phyloP scores from a whole-genome alignment of 2,329 filamentous ascomycete genomes.

The Penicillium psychrosexuale region DNA sequence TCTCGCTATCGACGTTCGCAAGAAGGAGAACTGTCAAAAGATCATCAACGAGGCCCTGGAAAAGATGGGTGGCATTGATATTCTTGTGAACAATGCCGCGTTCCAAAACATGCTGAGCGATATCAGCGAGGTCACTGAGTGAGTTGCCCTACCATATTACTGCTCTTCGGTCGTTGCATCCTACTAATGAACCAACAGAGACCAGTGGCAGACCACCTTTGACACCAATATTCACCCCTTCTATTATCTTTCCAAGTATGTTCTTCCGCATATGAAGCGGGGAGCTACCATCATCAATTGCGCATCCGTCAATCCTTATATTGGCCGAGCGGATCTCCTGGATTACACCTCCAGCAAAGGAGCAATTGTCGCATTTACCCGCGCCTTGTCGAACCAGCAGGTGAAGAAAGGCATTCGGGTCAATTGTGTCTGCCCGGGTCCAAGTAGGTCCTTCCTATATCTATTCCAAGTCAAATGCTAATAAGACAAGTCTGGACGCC shows the following conservation, averaged over 20 bases:
- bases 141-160: conserved; percentile 31
- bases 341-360: conserved; percentile 76
- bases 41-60: conserved; percentile 65
- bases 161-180: not conserved
- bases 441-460: conserved; percentile 39
- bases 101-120: conserved; percentile 71
- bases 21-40: conserved; percentile 65
- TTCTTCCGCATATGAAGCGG: conserved; percentile 68
- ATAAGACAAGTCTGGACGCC: conserved; percentile 64
- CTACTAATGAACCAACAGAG: conserved; percentile 43
- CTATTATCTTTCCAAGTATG: conserved; percentile 78
- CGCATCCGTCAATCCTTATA: conserved; percentile 77
- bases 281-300: conserved; percentile 82
- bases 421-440: conserved; percentile 73
- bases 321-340: conserved; percentile 73
- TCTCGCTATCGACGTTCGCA: conserved; percentile 62
- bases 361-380: conserved; percentile 75
- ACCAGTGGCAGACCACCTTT: conserved; percentile 78
- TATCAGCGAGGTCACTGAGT: conserved; percentile 69
- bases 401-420: conserved; percentile 69
- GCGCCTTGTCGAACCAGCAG: conserved; percentile 72
- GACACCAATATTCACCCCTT: conserved; percentile 78
- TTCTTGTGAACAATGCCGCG: conserved; percentile 65
- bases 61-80: conserved; percentile 67
- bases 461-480: not conserved